Evolutionary conservation across 345 rosid genomes (phyloP).

Genomic region (Heritiera fomes): DNA sequence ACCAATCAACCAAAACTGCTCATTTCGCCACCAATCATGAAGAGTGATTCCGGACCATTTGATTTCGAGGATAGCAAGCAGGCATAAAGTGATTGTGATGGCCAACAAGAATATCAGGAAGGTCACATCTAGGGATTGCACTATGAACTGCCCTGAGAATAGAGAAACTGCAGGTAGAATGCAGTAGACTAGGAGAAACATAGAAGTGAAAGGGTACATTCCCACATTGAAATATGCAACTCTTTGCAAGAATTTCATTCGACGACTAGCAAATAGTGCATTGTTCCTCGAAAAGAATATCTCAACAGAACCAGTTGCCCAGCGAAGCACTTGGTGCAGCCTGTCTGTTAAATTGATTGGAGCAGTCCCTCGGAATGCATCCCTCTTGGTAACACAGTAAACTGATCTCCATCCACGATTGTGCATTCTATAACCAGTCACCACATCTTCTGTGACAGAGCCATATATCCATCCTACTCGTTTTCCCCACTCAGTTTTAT

Average conservation of each 20-base stretch:
- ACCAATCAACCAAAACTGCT: conserved; percentile 83
- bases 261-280: conserved; percentile 54
- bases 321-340: conserved; percentile 80
- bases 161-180: conserved; percentile 67
- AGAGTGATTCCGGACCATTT: conserved; percentile 79
- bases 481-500: conserved; percentile 80
- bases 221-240: conserved; percentile 74
- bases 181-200: conserved; percentile 76
- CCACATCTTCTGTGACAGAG: conserved; percentile 82
- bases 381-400: conserved; percentile 74
- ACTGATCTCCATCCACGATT: conserved; percentile 86
- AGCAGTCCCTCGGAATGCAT: conserved; percentile 76
- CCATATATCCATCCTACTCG: conserved; percentile 88
- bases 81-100: conserved; percentile 59
- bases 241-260: conserved; percentile 72
- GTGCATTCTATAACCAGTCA: conserved; percentile 80
- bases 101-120: conserved; percentile 56
- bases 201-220: conserved; percentile 79
- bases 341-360: conserved; percentile 76
- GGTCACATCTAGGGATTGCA: conserved; percentile 53
- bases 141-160: conserved; percentile 76
- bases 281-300: conserved; percentile 79
- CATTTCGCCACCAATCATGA: conserved; percentile 89
- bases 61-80: conserved; percentile 70
- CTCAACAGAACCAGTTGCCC: conserved; percentile 90